A percentile compares a stretch with the other conserved stretches of the same genome.
These are phyloP conservation scores for Haplosporangium sp. DNA, from an alignment of 371 early-diverging fungal species.

Conservation along the genomic window DNA sequence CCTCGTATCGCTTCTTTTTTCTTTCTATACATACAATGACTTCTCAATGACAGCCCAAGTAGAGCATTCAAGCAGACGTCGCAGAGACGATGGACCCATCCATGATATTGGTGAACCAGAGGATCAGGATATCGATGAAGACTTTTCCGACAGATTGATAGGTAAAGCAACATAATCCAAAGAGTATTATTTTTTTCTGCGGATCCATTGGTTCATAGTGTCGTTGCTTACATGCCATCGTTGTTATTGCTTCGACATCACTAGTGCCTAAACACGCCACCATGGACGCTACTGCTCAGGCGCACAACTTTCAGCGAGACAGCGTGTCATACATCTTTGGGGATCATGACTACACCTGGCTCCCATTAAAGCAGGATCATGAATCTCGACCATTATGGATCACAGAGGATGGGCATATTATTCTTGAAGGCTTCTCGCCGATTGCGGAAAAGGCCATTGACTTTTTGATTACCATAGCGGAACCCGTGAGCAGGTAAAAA, in stretches of 20 bases:
- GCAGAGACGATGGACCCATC: slow-evolving; percentile 52
- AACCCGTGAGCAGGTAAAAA: slow-evolving; percentile 91
- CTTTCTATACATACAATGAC: background rate
- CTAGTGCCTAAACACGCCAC: slow-evolving; percentile 69
- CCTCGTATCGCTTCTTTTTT: background rate
- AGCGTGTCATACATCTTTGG: slow-evolving; percentile 75
- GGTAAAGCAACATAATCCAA: slow-evolving; percentile 13
- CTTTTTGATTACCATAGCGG: slow-evolving; percentile 98
- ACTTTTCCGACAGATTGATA: slow-evolving; percentile 41
- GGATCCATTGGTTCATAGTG: no score
- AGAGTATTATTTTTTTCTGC: background rate
- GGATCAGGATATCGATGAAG: slow-evolving; percentile 48
- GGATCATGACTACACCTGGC: slow-evolving; percentile 78
- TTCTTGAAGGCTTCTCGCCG: slow-evolving; percentile 97
- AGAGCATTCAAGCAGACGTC: slow-evolving; percentile 23
- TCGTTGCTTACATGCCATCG: no score
- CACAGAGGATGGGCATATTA: slow-evolving; percentile 91
- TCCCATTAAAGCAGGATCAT: slow-evolving; percentile 91
- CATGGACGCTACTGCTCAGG: slow-evolving; percentile 61
- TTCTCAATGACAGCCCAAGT: background rate
- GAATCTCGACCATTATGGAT: slow-evolving; percentile 96
- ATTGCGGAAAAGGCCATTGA: slow-evolving; percentile 97
- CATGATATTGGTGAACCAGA: slow-evolving; percentile 41
- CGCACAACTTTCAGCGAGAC: slow-evolving; percentile 55
- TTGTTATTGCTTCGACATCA: background rate